A percentile compares a stretch with the other conserved stretches of the same genome.
Conservation (phyloP, 2,329 filamentous ascomycete species). For the Claviceps monticola region DNA sequence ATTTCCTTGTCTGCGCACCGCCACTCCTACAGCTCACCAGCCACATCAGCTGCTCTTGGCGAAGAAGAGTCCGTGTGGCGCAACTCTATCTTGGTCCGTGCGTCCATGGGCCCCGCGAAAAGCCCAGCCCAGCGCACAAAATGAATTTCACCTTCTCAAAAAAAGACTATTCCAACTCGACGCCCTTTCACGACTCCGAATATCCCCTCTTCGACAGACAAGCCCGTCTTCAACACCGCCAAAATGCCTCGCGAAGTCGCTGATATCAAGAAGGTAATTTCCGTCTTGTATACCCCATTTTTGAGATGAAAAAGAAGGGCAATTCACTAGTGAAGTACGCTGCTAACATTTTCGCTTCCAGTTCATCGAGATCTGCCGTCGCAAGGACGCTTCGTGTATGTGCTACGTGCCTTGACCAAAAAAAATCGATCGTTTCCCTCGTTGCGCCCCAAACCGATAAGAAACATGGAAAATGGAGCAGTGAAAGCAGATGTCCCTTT, state of each 20-base stretch:
- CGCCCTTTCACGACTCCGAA: constrained; percentile 4
- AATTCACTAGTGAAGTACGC: too few species aligned
- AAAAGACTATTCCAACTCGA: not conserved
- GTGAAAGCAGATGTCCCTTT: too few species aligned
- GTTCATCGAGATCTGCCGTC: constrained; percentile 99
- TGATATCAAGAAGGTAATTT: constrained; percentile 75
- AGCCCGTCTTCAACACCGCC: constrained; percentile 33
- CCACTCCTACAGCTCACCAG: not conserved
- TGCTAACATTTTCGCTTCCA: constrained; percentile 25
- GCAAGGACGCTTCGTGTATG: constrained; percentile 98
- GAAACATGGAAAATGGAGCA: too few species aligned
- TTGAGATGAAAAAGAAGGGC: not conserved
- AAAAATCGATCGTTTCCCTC: not conserved
- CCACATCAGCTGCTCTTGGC: not conserved
- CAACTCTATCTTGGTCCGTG: constrained; percentile 9
- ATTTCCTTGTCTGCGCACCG: not conserved
- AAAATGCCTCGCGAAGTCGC: constrained; percentile 97
- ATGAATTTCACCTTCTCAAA: not conserved
- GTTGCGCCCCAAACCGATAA: not conserved
- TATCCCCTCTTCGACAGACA: constrained; percentile 8
- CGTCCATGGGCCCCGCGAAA: constrained; percentile 9
- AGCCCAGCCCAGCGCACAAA: constrained; percentile 8
- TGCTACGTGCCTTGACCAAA: constrained; percentile 19
- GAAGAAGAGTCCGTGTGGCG: not conserved
- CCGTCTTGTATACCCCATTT: not conserved